Evolutionary conservation across 768 basidiomycete genomes (phyloP).

Genomic region (Erythrobasidium yunnanense): DNA sequence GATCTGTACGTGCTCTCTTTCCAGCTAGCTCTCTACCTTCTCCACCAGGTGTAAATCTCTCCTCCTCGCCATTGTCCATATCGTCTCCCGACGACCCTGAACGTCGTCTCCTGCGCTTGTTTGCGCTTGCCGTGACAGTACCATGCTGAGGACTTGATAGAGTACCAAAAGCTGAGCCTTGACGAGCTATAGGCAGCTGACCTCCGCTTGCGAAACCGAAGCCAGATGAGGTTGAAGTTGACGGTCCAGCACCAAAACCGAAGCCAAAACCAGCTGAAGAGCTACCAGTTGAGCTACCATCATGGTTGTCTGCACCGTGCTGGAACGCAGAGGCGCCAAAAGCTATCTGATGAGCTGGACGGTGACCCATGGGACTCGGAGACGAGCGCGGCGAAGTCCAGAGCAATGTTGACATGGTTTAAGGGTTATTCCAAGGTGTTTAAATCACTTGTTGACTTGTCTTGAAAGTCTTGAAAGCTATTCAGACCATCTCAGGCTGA

Average conservation of each 20-base stretch:
- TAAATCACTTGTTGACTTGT: no score
- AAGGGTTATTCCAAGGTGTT: no score
- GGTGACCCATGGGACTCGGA: not conserved
- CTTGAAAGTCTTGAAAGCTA: no score
- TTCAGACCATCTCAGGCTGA: no score
- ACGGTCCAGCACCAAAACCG: not conserved
- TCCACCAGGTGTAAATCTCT: not conserved
- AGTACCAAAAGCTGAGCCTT: not conserved
- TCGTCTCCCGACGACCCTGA: slow-evolving; percentile 17
- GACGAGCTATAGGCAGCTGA: no score
- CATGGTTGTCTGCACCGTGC: not conserved
- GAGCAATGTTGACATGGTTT: slow-evolving; percentile 15
- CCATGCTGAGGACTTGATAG: not conserved
- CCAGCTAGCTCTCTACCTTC: not conserved
- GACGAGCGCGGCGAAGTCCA: slow-evolving; percentile 24
- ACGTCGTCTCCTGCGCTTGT: slow-evolving; percentile 12
- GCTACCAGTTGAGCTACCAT: not conserved
- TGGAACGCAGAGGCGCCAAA: not conserved
- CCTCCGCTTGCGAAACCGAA: not conserved
- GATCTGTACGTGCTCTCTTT: slow-evolving; percentile 3
- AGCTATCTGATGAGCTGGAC: slow-evolving; percentile 5
- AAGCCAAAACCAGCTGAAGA: slow-evolving; percentile 18
- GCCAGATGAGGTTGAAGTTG: not conserved
- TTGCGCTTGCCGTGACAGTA: not conserved
- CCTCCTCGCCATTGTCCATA: not conserved